Evolutionary conservation across 768 basidiomycete genomes (phyloP), one percentile per base, ranked within the genome.

Genomic region (Tylopilus plumbeoviolaceoides): DNA sequence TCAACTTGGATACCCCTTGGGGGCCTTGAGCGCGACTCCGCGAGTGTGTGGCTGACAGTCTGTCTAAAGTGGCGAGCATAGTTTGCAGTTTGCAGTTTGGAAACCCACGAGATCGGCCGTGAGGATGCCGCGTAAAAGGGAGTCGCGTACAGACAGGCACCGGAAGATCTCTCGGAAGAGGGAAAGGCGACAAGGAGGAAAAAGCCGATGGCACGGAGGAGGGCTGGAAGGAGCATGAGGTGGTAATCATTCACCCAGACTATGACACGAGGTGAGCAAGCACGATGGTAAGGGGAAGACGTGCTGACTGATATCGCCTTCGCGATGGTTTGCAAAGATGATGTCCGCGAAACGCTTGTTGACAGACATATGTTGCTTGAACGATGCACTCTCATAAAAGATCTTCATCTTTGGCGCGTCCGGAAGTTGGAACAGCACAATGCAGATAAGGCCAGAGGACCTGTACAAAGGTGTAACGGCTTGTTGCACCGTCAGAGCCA

Each of bases 171-270:
- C 70, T 98, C 95, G 25, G 90, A 92, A 38, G 85, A 88, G 4
- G 95, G 95, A 74, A 97, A 98, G 3, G 95, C 91, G 51, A 95
- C 93, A 66, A 98, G 95, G 72, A 97, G 82, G 79, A 98, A 98
- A 81, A 98, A 97, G 2, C 89, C 82, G 55, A 80, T 78, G 39
- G 74, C 77, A 46, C 95, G 85, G 28, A 98, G 80, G 71, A 98
- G 84, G 40, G 80, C 78, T 1, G 95, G 95, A 9, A 97, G 82
- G 45, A 98, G 85, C 77, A 97, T 87, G 44, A 98, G 84, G 64
- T 99, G 95, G 70, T 98, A 99, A 73, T 98, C 95, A 70, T 99
- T 93, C 5, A 91, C 78, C 86, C 86, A 89, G 60, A 90, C 78
- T 79, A 17, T 7, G 20, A 48, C 4, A 35, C 3, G 4, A 20